Evolutionary conservation across 257 asterid species (phyloP), one percentile per base, ranked within the genome.

Genomic region (Avicennia marina): DNA sequence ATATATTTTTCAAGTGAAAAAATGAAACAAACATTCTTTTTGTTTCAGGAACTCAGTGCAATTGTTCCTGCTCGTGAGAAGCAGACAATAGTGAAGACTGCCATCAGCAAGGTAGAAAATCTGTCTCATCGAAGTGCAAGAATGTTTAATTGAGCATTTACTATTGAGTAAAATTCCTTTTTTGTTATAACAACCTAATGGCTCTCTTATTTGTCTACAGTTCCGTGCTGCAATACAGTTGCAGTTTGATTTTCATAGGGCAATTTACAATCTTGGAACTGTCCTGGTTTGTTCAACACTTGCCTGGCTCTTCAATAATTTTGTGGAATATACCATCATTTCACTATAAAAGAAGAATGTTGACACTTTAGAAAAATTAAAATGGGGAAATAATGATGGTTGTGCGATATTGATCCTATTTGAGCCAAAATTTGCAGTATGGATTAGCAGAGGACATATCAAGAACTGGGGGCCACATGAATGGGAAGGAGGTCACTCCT

Each of bases 51-150:
- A 81, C 94, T 93, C 64, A 93, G 99, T 71, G 89, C 94, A 40
- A 93, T 93, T 66, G 96, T 93, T 67, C 96, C 99, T 66, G 99
- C 96, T 63, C 95, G 99, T 52, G 99, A 93, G 76, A 93, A 93
- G 72, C 96, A 82, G 64, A 72, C 75, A 53, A 89, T 89, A 58
- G 99, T 93, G 39, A 93, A 78, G 82, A 79, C 94, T 62, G 99
- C 99, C 27, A 89, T 93, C 47, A 81, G 91, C 74, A 89, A 93
- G 96, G 99, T 89, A 82, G 50, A 38, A 7, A 34, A 62, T 45
- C 68, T 10, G 26, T 53, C 42, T 46, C 34, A 36, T 48, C 18
- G 53, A 47, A 59, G 48, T 20, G 49, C 54, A 31, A 57, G 55
- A 53, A 41, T 48, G 53, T 50, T 19, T 18, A 10, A 15, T 48